These are phyloP conservation scores for Tolypocladium ovalisporum DNA, from an alignment of 2,329 filamentous ascomycete species.

Conservation along the genomic window DNA sequence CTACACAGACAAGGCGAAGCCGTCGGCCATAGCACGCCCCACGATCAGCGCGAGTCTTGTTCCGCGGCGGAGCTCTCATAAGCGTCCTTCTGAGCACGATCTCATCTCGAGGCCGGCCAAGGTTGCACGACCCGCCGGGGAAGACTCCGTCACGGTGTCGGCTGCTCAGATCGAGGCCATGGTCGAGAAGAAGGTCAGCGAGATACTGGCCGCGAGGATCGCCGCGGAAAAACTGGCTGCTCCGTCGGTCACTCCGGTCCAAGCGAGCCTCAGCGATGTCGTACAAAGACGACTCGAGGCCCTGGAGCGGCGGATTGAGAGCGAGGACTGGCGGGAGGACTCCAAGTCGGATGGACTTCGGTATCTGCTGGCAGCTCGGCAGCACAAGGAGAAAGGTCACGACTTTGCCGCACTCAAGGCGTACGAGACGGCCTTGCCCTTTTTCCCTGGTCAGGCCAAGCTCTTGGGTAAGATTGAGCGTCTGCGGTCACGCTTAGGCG, in stretches of 20 bases:
- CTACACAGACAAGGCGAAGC: conserved; percentile 62
- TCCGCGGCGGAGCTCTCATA: conserved; percentile 15
- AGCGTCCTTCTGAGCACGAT: conserved; percentile 32
- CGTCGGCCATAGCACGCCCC: conserved; percentile 22
- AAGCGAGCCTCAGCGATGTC: conserved; percentile 57
- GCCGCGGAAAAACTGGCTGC: conserved; percentile 34
- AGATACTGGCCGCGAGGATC: conserved; percentile 67
- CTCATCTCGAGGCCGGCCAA: conserved; percentile 35
- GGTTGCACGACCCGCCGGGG: conserved; percentile 26
- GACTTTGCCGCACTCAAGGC: conserved; percentile 68
- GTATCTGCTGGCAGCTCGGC: conserved; percentile 80
- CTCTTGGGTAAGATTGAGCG: conserved; percentile 58
- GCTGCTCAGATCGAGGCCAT: conserved; percentile 77
- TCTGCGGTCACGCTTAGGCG: conserved; percentile 41
- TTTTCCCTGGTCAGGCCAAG: conserved; percentile 78
- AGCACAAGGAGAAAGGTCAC: conserved; percentile 77
- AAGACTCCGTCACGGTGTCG: conserved; percentile 39
- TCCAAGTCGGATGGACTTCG: conserved; percentile 71
- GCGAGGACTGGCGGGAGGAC: conserved; percentile 52
- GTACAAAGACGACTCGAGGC: conserved; percentile 73
- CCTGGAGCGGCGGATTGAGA: conserved; percentile 74
- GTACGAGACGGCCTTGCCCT: conserved; percentile 76
- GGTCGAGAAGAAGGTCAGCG: conserved; percentile 83
- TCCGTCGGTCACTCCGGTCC: conserved; percentile 20
- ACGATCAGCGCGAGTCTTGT: conserved; percentile 15